Evolutionary conservation across 768 basidiomycete genomes (phyloP), one percentile per base, ranked within the genome.

Genomic region (Boletellus sp.): DNA sequence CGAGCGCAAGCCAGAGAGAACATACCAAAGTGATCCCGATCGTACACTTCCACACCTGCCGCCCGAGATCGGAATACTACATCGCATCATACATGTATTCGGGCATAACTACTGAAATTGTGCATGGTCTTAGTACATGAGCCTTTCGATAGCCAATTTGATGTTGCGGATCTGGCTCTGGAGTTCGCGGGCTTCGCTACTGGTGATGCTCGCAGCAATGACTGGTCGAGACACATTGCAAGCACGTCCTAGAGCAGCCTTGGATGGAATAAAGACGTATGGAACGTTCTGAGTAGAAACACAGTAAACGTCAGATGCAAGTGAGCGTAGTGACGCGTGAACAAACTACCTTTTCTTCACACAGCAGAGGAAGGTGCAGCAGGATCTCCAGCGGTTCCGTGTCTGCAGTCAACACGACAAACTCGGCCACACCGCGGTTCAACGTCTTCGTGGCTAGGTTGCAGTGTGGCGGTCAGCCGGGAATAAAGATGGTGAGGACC

Each of bases 351-450:
- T 99, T 99, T 76, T 99, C 96, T 70, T 99, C 96, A 65, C 96
- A 99, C 23, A 99, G 78, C 52, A 99, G 78, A 33, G 96, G 96
- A 26, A 99, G 84, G 71, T 99, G 96, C 55, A 99, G 81, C 47
- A 99, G 74, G 70, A 99, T 99, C 69, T 98, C 96, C 61, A 99
- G 79, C 41, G 96, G 96, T 70, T 98, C 94, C 26, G 95, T 97
- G 64, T 99, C 94, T 47, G 86, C 86, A 47, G 96, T 96, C 70
- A 99, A 77, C 63, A 99, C 83, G 72, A 98, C 93, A 72, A 99
- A 90, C 73, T 99, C 96, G 52, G 94, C 88, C 58, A 95, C 90
- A 75, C 95, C 95, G 63, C 95, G 90, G 70, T 97, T 97, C 55
- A 97, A 81, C 17, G 94, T 96, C 76, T 99, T 99, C 58, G 96